Evolutionary conservation across 2,329 filamentous ascomycete species (phyloP).

Genomic region (Thermoascus crustaceus): DNA sequence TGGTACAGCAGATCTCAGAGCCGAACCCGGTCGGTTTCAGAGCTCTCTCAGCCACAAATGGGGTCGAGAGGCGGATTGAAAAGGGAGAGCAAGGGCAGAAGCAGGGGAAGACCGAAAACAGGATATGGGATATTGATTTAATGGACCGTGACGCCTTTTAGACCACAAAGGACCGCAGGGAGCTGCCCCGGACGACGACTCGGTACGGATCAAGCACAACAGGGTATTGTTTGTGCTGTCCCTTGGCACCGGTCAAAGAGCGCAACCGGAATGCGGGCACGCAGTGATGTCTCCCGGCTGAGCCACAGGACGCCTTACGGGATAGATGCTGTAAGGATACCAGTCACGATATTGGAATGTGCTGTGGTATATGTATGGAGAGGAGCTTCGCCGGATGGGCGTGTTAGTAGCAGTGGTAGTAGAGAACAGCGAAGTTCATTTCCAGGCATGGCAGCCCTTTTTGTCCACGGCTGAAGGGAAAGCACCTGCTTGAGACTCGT

Average conservation of each 20-base stretch:
- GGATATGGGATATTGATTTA: background rate
- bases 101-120: background rate
- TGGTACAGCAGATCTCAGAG: background rate
- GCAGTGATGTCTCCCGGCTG: background rate
- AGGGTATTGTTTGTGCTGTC: conserved; percentile 2
- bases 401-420: no score
- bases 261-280: background rate
- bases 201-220: conserved; percentile 1
- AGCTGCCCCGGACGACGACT: background rate
- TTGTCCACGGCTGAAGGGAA: no score
- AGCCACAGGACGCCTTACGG: background rate
- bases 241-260: conserved; percentile 1
- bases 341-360: background rate
- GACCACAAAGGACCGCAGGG: background rate
- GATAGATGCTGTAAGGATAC: background rate
- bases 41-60: background rate
- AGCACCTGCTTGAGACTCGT: no score
- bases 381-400: background rate
- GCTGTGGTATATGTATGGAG: background rate
- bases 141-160: background rate
- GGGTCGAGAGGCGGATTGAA: background rate
- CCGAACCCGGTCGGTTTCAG: conserved; percentile 1
- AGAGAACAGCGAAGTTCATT: no score
- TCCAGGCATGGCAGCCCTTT: no score
- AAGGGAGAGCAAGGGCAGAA: background rate